Evolutionary conservation across 139 green algal species (phyloP).

Genomic region (Raphidocelis subcapitata): DNA sequence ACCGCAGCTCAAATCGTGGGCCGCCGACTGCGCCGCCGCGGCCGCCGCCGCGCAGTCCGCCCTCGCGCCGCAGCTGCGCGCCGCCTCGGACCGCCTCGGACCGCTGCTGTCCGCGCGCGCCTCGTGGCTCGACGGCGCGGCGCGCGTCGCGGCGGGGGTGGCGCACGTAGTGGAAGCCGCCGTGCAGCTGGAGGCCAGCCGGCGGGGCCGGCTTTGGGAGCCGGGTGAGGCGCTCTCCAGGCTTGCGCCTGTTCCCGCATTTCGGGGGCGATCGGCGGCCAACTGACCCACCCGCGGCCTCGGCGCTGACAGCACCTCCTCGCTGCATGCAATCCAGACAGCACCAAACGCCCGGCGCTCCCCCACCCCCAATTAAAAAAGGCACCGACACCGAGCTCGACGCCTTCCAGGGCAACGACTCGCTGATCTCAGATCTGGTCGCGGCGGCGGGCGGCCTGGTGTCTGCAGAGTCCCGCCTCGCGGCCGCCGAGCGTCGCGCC

Average conservation of each 20-base stretch:
- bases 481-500: background rate
- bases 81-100: too few species aligned
- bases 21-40: too few species aligned
- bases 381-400: background rate
- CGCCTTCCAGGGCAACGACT: constrained; percentile 18
- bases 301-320: too few species aligned
- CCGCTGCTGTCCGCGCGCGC: background rate
- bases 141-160: constrained; percentile 4
- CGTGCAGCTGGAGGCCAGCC: constrained; percentile 55
- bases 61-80: too few species aligned
- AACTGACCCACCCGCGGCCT: too few species aligned
- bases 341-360: too few species aligned
- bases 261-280: too few species aligned
- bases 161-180: constrained; percentile 27
- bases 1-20: too few species aligned
- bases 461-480: background rate
- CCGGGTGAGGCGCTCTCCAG: constrained; percentile 22
- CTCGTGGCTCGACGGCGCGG: constrained; percentile 19
- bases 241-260: too few species aligned
- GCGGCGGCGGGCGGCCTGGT: background rate
- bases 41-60: too few species aligned
- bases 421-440: constrained; percentile 12
- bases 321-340: too few species aligned
- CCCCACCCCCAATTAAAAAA: too few species aligned
- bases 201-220: constrained; percentile 36